A percentile compares a stretch with the other conserved stretches of the same genome.
Conservation (phyloP, 768 basidiomycete species). For the Amanita subjunquillea region DNA sequence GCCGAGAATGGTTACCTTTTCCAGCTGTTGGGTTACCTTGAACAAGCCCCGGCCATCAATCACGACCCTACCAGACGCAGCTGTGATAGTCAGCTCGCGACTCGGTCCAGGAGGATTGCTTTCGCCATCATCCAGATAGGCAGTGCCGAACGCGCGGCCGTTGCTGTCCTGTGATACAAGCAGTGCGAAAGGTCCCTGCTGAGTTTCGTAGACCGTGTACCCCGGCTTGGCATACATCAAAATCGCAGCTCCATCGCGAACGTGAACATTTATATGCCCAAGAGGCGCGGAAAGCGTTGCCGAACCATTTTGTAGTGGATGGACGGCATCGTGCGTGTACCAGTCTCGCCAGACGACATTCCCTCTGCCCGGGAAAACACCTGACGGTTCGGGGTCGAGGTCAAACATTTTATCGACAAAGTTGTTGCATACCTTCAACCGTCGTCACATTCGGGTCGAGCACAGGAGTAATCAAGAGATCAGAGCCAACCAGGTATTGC, state of each 20-base stretch:
- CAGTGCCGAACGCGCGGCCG: slow-evolving; percentile 45
- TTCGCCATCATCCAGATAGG: slow-evolving; percentile 65
- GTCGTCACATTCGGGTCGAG: slow-evolving; percentile 55
- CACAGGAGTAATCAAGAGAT: slow-evolving; percentile 72
- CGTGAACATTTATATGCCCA: slow-evolving; percentile 65
- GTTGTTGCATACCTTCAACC: slow-evolving; percentile 42
- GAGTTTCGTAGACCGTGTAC: slow-evolving; percentile 63
- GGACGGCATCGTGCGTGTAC: slow-evolving; percentile 53
- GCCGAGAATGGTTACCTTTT: slow-evolving; percentile 49
- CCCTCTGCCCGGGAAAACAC: slow-evolving; percentile 56
- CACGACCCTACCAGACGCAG: slow-evolving; percentile 20
- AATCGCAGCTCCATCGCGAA: slow-evolving; percentile 59
- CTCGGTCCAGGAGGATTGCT: slow-evolving; percentile 47
- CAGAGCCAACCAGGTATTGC: slow-evolving; percentile 65
- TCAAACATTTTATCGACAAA: not conserved
- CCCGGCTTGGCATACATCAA: slow-evolving; percentile 52
- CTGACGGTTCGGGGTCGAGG: slow-evolving; percentile 18
- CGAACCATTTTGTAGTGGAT: slow-evolving; percentile 27
- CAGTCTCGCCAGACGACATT: slow-evolving; percentile 59
- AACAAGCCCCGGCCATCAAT: slow-evolving; percentile 31
- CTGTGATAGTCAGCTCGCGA: slow-evolving; percentile 36
- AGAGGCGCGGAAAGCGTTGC: slow-evolving; percentile 57
- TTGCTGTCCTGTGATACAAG: slow-evolving; percentile 42
- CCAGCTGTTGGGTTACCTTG: slow-evolving; percentile 34
- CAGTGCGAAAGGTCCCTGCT: slow-evolving; percentile 48